Base-by-base conservation (phyloP, 805 yeast species). In the Yamadazyma phyllophila region DNA sequence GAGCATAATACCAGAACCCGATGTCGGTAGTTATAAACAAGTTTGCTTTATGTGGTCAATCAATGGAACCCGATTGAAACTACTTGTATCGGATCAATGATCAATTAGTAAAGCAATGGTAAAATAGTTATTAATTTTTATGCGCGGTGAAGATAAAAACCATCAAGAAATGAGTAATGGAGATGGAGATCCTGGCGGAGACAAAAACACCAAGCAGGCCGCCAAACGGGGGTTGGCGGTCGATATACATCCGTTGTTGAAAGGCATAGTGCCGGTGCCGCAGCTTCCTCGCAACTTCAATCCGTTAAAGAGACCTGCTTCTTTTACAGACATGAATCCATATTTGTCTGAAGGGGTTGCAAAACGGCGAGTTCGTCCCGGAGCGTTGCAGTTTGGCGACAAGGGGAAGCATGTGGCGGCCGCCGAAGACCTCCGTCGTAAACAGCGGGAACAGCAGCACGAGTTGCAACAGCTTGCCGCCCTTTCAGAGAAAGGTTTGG, bases 331-430 rank as follows among this genome's bases (percentile, higher is more conserved):
- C 7, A 53, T 67, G 2, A 72, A 72, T 43, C 76, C 76, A 1
- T 72, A 72, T 46, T 51, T 71, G 24, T 26, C 32, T 4, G 32
- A 14, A 12, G 16, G 16, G 7, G 27, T n/a, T 27, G 34, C 44
- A 6, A n/a, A 27, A 3, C n/a, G 44, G n/a, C 24, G 31, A 29
- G 5, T 14, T 68, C 26, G 56, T 54, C 13, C 59, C 78, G 43
- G 74, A 71, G 2, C 62, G 84, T 35, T 41, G 9, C 61, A 60
- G 12, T 80, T 88, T 55, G 81, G 78, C 55, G 76, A 71, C 29
- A 71, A 73, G 34, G 96, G 96, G 2, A 86, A 81, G 56, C 83
- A 71, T 55, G 73, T 83, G 1, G 73, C 68, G 34, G 62, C 69
- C 45, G 91, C 82, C 29, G 65, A 80, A 2, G 75, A 69, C 45